phyloP scores from a whole-genome alignment of 2,329 filamentous ascomycete species.

The Sporothrix sp. region DNA sequence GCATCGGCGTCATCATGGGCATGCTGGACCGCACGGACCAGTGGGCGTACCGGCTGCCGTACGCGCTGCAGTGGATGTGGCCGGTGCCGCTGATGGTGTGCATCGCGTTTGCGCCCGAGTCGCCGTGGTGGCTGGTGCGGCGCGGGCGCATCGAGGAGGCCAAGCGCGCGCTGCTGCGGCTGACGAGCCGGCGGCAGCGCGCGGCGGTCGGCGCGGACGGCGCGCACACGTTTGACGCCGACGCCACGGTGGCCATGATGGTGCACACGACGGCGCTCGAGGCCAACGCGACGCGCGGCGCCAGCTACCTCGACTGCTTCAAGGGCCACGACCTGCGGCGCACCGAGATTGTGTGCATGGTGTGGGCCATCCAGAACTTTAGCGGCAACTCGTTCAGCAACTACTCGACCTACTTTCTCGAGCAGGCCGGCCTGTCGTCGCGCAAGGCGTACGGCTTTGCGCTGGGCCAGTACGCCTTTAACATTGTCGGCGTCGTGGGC shows the following conservation, averaged over 20 bases:
- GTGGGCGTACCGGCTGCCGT: constrained; percentile 57
- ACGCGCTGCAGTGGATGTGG: constrained; percentile 68
- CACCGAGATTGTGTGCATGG: constrained; percentile 60
- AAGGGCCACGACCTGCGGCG: constrained; percentile 66
- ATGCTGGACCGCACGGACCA: constrained; percentile 54
- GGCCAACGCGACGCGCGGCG: constrained; percentile 56
- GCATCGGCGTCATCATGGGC: constrained; percentile 61
- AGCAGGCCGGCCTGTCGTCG: constrained; percentile 46
- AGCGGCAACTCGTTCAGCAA: constrained; percentile 56
- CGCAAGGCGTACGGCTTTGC: constrained; percentile 48
- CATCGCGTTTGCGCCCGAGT: constrained; percentile 59
- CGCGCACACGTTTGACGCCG: constrained; percentile 55
- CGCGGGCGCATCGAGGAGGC: constrained; percentile 55
- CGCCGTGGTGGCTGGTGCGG: constrained; percentile 68
- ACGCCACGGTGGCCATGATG: constrained; percentile 89
- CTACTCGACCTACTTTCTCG: constrained; percentile 55
- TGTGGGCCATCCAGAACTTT: constrained; percentile 54
- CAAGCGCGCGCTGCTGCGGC: constrained; percentile 53
- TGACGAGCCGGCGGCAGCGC: constrained; percentile 39
- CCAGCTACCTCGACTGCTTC: constrained; percentile 76
- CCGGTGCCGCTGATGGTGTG: constrained; percentile 56
- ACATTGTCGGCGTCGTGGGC: constrained; percentile 72
- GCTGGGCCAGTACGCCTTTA: constrained; percentile 58
- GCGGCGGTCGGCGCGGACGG: constrained; percentile 49
- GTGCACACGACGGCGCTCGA: constrained; percentile 78